Conservation (phyloP, 768 basidiomycete species). For the Symmetrospora coprosmae region DNA sequence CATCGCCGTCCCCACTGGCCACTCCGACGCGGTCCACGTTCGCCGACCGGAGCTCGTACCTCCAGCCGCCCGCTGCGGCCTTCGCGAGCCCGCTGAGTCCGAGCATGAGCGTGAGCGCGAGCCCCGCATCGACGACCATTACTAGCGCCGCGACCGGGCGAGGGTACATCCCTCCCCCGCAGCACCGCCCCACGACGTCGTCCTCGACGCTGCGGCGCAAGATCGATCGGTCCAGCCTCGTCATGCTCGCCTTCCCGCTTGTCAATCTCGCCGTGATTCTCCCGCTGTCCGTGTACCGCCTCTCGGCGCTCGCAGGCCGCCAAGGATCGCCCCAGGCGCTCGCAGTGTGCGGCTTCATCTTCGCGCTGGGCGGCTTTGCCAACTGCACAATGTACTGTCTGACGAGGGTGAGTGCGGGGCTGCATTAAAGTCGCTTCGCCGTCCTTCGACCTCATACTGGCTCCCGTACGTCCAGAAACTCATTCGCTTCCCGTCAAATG, state of each 20-base stretch:
- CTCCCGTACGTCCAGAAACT: no score
- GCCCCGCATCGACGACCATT: no score
- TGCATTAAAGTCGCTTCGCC: no score
- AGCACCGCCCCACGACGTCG: not conserved
- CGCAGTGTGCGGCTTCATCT: slow-evolving; percentile 12
- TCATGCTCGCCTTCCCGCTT: slow-evolving; percentile 20
- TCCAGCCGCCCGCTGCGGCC: no score
- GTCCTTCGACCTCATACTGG: no score
- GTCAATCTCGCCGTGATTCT: slow-evolving; percentile 19
- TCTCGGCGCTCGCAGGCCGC: slow-evolving; percentile 6
- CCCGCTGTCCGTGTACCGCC: slow-evolving; percentile 18
- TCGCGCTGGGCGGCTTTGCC: slow-evolving; percentile 14
- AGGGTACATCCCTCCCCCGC: not conserved
- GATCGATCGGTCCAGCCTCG: slow-evolving; percentile 6
- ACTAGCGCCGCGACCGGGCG: no score
- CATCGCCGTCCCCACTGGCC: no score
- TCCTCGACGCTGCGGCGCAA: not conserved
- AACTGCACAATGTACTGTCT: slow-evolving; percentile 9
- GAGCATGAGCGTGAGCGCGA: no score
- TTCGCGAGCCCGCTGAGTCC: no score
- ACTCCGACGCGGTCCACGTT: no score
- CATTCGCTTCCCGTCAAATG: no score
- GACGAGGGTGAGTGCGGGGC: not conserved
- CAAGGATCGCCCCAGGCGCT: slow-evolving; percentile 1
- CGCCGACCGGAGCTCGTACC: no score